These are phyloP conservation scores for Hygrophorus russula DNA, from an alignment of 768 basidiomycete genomes.

Conservation along the genomic window DNA sequence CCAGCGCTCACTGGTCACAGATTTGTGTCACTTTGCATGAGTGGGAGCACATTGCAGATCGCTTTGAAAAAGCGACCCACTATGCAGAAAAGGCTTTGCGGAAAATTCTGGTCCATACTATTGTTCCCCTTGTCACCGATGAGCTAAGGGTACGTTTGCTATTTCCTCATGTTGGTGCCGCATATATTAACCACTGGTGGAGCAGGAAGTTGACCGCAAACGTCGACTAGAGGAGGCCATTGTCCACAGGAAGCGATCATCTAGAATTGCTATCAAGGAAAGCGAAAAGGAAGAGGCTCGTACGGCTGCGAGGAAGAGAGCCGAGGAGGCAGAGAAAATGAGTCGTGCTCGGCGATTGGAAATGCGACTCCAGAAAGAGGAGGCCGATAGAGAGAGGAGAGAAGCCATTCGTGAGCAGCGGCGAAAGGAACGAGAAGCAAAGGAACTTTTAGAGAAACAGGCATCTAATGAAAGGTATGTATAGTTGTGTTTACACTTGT, in stretches of 20 bases:
- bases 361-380: slow-evolving; percentile 45
- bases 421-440: slow-evolving; percentile 36
- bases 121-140: slow-evolving; percentile 62
- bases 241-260: slow-evolving; percentile 81
- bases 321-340: slow-evolving; percentile 59
- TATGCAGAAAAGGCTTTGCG: slow-evolving; percentile 74
- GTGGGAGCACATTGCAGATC: slow-evolving; percentile 73
- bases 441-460: slow-evolving; percentile 21
- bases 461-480: slow-evolving; percentile 9
- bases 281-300: slow-evolving; percentile 67
- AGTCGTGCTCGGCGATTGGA: slow-evolving; percentile 51
- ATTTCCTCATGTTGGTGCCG: slow-evolving; percentile 2
- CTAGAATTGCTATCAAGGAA: slow-evolving; percentile 76
- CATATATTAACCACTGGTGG: slow-evolving; percentile 2
- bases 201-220: slow-evolving; percentile 52
- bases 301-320: slow-evolving; percentile 43
- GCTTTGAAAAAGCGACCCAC: slow-evolving; percentile 66
- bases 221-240: slow-evolving; percentile 62
- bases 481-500: slow-evolving; percentile 6
- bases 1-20: slow-evolving; percentile 24
- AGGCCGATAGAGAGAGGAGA: slow-evolving; percentile 37
- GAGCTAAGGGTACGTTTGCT: slow-evolving; percentile 45
- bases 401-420: slow-evolving; percentile 53
- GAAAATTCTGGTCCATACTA: slow-evolving; percentile 48
- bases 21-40: slow-evolving; percentile 75